phyloP scores from a whole-genome alignment of 2,329 filamentous ascomycete species.

The Tympanopsis confertula region DNA sequence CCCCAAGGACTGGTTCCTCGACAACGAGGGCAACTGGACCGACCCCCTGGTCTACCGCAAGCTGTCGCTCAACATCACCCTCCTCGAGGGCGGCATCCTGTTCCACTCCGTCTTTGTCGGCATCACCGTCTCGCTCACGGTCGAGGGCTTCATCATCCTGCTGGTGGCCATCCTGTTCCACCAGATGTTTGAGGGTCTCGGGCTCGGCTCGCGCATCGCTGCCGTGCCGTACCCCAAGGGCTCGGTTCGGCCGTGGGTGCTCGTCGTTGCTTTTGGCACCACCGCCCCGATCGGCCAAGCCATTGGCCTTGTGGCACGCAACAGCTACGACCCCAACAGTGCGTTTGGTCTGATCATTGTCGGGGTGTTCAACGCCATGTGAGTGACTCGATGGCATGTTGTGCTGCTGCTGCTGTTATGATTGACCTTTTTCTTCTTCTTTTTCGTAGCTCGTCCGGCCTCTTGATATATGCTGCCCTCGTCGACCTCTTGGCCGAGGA shows the following conservation, averaged over 20 bases:
- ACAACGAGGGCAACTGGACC: constrained; percentile 30
- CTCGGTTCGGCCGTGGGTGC: constrained; percentile 45
- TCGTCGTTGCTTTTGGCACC: constrained; percentile 50
- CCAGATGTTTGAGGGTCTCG: constrained; percentile 59
- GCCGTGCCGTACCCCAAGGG: constrained; percentile 46
- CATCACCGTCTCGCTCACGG: constrained; percentile 60
- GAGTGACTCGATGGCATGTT: constrained; percentile 11
- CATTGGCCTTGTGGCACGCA: constrained; percentile 44
- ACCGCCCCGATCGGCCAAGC: constrained; percentile 55
- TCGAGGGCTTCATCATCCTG: constrained; percentile 54
- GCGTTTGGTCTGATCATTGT: constrained; percentile 54
- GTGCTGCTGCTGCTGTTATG: neutral
- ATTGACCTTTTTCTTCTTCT: constrained; percentile 1
- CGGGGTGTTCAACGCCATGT: constrained; percentile 55
- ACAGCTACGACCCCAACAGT: constrained; percentile 49
- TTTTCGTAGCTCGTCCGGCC: constrained; percentile 37
- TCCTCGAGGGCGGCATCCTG: constrained; percentile 67
- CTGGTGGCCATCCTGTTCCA: constrained; percentile 62
- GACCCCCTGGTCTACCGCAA: constrained; percentile 40
- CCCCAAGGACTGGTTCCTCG: constrained; percentile 22
- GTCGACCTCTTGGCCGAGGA: constrained; percentile 55
- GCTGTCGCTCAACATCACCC: constrained; percentile 60
- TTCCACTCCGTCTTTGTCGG: constrained; percentile 71
- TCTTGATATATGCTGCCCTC: constrained; percentile 49
- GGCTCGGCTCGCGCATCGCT: constrained; percentile 60